These are phyloP conservation scores for Isatis tinctoria DNA, from an alignment of 345 rosid species.

Conservation along the genomic window DNA sequence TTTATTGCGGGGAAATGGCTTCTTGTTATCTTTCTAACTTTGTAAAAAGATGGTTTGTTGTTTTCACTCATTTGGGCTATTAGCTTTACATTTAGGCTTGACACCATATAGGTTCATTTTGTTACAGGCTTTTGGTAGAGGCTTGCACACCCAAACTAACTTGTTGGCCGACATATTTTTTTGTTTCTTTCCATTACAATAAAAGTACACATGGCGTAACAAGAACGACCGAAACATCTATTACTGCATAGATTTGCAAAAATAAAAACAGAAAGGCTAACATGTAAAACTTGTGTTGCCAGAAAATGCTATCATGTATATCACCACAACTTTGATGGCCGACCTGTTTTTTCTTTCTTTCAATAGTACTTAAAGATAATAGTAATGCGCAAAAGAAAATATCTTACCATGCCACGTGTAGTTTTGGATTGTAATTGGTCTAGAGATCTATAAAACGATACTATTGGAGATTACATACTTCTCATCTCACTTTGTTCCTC, in stretches of 20 bases:
- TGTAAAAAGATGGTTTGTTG: too few species aligned
- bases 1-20: too few species aligned
- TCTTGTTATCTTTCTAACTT: too few species aligned
- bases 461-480: not conserved
- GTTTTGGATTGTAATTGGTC: conserved; percentile 11
- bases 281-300: not conserved
- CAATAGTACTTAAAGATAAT: not conserved
- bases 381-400: not conserved
- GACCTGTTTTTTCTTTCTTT: not conserved
- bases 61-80: too few species aligned
- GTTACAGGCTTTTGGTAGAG: not conserved
- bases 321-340: conserved; percentile 17
- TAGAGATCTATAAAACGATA: conserved; percentile 12
- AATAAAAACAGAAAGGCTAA: not conserved
- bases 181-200: conserved; percentile 4
- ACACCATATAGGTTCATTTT: not conserved
- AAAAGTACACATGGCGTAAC: not conserved
- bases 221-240: not conserved
- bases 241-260: not conserved
- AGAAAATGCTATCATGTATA: not conserved
- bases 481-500: conserved; percentile 16
- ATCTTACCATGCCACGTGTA: conserved; percentile 13
- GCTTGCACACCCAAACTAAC: not conserved
- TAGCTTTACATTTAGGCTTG: not conserved
- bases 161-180: conserved; percentile 24